Base-by-base conservation (phyloP, 1,284 basidiomycete species). In the Trichosporon ovoides region DNA sequence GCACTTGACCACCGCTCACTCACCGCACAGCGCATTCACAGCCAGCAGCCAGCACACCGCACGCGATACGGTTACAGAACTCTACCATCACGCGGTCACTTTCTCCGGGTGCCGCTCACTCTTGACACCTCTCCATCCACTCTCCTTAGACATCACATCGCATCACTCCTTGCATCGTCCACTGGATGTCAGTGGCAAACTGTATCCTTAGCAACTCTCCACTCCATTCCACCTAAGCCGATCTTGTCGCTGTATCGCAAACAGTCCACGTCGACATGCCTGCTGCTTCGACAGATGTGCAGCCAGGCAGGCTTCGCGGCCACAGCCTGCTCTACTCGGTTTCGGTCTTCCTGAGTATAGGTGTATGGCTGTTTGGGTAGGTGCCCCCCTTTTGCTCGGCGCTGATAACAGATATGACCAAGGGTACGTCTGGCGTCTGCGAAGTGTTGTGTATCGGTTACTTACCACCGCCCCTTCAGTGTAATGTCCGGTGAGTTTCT, bases 351-450 rank as follows among this genome's bases (percentile, higher is more conserved):
- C 61, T 68, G 49, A 67, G 65, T 64, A 64, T 74, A 85, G 89
- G 74, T 37, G 76, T 77, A 53, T 77, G 79, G 73, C 68, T 80
- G 48, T 93, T 92, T 77, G 91, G 91, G 74, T 78, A 55, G 59
- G 76, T 69, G 31, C n/a, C 18, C 11, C 2, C 16, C 20, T 9
- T 14, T 16, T 38, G 22, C 33, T 18, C 22, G n/a, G 12, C n/a
- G 55, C 63, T 61, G 38, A 61, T 56, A n/a, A n/a, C 61, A 76
- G 73, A 62, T 92, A 91, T 83, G 90, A 93, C 77, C 91, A 94
- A 82, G 91, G 91, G 90, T 91, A 72, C 63, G 80, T 64, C 3
- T 3, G 7, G 24, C 3, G 28, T 31, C n/a, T 18, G 37, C n/a
- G n/a, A n/a, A n/a, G n/a, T 6, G 52, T 12, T 14, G 28, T 33